These are phyloP conservation scores for Solanum chiquidenum DNA, from an alignment of 257 asterid genomes.

Conservation along the genomic window DNA sequence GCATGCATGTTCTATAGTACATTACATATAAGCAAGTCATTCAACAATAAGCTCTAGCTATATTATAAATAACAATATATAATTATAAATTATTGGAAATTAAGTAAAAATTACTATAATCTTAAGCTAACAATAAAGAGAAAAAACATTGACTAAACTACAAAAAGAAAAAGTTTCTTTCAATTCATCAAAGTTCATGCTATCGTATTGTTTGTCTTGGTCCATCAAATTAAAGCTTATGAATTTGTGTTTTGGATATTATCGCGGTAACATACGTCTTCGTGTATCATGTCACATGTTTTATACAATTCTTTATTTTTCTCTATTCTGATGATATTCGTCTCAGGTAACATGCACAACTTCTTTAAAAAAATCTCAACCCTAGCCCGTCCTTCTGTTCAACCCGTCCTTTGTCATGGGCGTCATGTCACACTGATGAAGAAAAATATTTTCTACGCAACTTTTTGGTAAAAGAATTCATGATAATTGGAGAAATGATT, in stretches of 20 bases:
- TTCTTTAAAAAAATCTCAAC: neutral
- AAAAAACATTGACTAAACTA: neutral
- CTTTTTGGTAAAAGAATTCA: neutral
- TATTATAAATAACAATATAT: neutral
- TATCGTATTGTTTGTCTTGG: neutral
- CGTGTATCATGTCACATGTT: neutral
- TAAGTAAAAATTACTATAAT: neutral
- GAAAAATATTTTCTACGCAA: neutral
- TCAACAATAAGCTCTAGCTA: neutral
- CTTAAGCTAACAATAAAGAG: neutral
- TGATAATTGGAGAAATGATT: neutral
- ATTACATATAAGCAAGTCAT: neutral
- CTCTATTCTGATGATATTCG: neutral
- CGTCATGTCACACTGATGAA: neutral
- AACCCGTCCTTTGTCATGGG: neutral
- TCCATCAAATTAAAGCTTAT: neutral
- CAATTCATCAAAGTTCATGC: neutral
- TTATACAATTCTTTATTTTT: neutral
- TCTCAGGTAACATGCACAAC: neutral
- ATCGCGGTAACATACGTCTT: fast-evolving
- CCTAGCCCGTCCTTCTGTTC: neutral
- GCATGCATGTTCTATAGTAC: neutral
- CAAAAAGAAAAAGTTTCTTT: neutral
- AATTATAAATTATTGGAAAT: neutral
- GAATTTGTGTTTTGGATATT: neutral